These are phyloP conservation scores for Aspergillus neoniger DNA, from an alignment of 2,329 filamentous ascomycete genomes.

Conservation along the genomic window DNA sequence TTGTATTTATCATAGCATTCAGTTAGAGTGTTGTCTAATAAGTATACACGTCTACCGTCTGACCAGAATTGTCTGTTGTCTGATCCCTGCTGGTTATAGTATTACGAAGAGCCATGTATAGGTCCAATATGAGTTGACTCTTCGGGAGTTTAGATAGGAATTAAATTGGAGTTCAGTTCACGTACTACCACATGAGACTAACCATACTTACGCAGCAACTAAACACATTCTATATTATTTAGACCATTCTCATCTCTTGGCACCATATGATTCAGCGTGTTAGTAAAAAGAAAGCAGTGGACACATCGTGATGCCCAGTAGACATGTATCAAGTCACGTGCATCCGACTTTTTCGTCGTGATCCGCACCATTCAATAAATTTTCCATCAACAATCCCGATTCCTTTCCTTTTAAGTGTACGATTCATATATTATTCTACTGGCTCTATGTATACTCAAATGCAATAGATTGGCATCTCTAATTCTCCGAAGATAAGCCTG, in stretches of 20 bases:
- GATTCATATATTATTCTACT: too few relatives aligned
- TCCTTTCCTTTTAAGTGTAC: neutral
- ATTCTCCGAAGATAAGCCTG: neutral
- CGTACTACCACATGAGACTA: too few relatives aligned
- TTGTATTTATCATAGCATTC: conserved; percentile 15
- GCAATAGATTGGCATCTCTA: neutral
- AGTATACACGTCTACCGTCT: conserved; percentile 8
- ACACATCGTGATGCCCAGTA: neutral
- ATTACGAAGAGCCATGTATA: too few relatives aligned
- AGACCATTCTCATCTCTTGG: neutral
- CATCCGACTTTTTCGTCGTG: conserved; percentile 12
- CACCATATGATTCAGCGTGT: neutral
- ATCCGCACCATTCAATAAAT: neutral
- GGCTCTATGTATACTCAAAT: neutral
- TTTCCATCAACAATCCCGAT: neutral
- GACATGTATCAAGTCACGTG: conserved; percentile 14
- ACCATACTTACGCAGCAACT: neutral
- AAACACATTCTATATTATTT: neutral
- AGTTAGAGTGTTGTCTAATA: conserved; percentile 4
- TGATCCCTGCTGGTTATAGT: too few relatives aligned
- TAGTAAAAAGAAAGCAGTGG: neutral
- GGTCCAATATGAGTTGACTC: too few relatives aligned
- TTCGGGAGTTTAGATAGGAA: too few relatives aligned
- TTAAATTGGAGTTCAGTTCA: too few relatives aligned
- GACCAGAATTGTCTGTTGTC: neutral